phyloP scores from a whole-genome alignment of 2,329 filamentous ascomycete genomes.

The Botrytis byssoidea region DNA sequence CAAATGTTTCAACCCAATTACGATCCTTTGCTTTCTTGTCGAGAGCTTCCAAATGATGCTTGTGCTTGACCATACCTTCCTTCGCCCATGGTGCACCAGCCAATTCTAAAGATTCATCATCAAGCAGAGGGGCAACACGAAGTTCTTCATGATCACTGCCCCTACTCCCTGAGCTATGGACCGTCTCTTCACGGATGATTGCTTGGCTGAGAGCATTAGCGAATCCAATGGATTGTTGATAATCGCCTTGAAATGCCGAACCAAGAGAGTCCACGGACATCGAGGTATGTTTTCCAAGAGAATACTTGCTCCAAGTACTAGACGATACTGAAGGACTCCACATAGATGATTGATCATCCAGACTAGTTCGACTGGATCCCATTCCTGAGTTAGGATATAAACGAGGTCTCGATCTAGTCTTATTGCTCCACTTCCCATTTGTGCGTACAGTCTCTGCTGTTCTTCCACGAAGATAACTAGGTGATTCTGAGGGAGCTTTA shows the following conservation, averaged over 20 bases:
- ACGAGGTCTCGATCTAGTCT: slow-evolving; percentile 78
- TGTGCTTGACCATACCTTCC: slow-evolving; percentile 92
- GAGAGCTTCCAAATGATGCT: slow-evolving; percentile 87
- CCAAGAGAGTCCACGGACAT: slow-evolving; percentile 91
- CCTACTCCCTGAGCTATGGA: slow-evolving; percentile 46
- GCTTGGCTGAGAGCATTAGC: slow-evolving; percentile 95
- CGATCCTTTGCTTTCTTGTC: slow-evolving; percentile 93
- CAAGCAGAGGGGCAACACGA: slow-evolving; percentile 64
- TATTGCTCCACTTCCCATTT: slow-evolving; percentile 71
- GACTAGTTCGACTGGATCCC: slow-evolving; percentile 87
- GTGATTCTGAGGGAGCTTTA: slow-evolving; percentile 84
- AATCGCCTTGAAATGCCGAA: slow-evolving; percentile 74
- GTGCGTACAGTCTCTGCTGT: slow-evolving; percentile 50
- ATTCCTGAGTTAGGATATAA: slow-evolving; percentile 75
- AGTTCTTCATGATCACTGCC: slow-evolving; percentile 40
- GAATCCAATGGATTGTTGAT: slow-evolving; percentile 95
- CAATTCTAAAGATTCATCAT: slow-evolving; percentile 89
- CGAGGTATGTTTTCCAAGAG: slow-evolving; percentile 82
- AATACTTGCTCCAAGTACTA: slow-evolving; percentile 96
- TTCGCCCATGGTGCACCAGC: slow-evolving; percentile 97
- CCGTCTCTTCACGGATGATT: slow-evolving; percentile 85
- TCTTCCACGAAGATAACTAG: slow-evolving; percentile 67
- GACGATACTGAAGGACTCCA: slow-evolving; percentile 81
- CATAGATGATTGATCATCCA: slow-evolving; percentile 85
- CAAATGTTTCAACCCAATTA: slow-evolving; percentile 93